phyloP scores from a whole-genome alignment of 176 grass and related monocot genomes.

The Carex scoparia region DNA sequence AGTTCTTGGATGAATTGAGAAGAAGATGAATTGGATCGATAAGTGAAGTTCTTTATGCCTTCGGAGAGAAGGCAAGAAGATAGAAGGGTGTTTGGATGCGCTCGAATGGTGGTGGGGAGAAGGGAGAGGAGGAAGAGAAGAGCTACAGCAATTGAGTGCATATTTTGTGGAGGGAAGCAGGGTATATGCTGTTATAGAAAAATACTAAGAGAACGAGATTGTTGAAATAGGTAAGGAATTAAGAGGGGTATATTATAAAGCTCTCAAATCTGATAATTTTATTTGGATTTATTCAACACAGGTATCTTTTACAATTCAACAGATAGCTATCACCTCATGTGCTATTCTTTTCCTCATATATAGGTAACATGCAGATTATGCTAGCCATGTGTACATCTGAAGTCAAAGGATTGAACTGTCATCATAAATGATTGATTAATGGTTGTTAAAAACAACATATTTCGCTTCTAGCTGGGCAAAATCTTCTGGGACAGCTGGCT shows the following conservation, averaged over 20 bases:
- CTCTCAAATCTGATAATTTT: neutral
- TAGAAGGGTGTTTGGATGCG: slow-evolving; percentile 11
- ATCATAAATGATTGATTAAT: neutral
- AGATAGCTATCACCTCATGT: neutral
- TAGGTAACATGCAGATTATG: no score
- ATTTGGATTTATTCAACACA: neutral
- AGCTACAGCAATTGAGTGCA: neutral
- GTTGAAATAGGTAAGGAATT: neutral
- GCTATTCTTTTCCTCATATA: neutral
- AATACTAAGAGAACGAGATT: neutral
- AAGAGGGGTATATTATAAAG: neutral
- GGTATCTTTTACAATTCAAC: neutral
- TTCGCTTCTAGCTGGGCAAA: neutral
- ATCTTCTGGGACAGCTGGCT: neutral
- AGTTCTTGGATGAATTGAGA: slow-evolving; percentile 36
- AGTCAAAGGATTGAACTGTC: neutral
- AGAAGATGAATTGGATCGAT: slow-evolving; percentile 23
- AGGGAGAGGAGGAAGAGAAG: slow-evolving; percentile 15
- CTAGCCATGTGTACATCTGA: neutral
- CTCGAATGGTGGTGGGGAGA: neutral
- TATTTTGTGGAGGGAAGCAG: slow-evolving; percentile 2
- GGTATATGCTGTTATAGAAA: neutral
- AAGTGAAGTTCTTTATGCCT: slow-evolving; percentile 49
- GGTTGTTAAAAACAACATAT: neutral
- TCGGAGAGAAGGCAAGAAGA: slow-evolving; percentile 42